These are phyloP conservation scores for Stachybotrys echinatus DNA, from an alignment of 2,329 filamentous ascomycete genomes.

Conservation along the genomic window DNA sequence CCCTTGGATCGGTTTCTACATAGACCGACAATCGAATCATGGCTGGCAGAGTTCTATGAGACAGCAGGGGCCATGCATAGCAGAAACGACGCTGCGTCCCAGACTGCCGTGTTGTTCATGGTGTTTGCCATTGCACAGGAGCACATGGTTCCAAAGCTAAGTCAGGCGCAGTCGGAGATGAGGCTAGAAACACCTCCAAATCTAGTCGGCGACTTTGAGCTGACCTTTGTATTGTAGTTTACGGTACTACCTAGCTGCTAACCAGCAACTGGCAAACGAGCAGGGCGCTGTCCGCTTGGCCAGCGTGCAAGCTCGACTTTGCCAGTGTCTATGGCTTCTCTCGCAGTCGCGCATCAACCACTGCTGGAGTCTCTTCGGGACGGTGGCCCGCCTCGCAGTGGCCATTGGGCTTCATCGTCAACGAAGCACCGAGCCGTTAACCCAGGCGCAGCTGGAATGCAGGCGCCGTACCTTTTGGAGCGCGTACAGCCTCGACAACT, in stretches of 20 bases:
- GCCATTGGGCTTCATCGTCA: slow-evolving; percentile 12
- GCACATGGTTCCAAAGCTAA: slow-evolving; percentile 25
- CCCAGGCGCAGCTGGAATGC: too few species aligned
- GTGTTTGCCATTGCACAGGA: slow-evolving; percentile 45
- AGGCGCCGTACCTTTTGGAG: slow-evolving; percentile 18
- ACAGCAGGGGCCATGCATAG: slow-evolving; percentile 21
- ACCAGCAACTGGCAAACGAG: slow-evolving; percentile 14
- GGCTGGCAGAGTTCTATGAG: slow-evolving; percentile 36
- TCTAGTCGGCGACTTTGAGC: too few species aligned
- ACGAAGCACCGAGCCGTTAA: too few species aligned
- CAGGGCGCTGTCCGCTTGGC: too few species aligned
- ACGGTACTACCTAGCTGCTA: slow-evolving; percentile 13
- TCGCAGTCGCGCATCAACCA: too few species aligned
- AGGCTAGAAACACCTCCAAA: slow-evolving; percentile 8
- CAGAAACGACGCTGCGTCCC: slow-evolving; percentile 11
- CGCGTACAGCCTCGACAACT: slow-evolving; percentile 16
- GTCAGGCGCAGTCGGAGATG: slow-evolving; percentile 15
- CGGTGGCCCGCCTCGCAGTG: too few species aligned
- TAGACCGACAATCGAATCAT: slow-evolving; percentile 42
- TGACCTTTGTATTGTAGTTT: too few species aligned
- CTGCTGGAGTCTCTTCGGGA: too few species aligned
- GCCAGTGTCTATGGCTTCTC: too few species aligned
- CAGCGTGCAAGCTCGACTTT: too few species aligned
- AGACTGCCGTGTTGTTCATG: slow-evolving; percentile 41
- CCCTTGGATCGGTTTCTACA: slow-evolving; percentile 52